Evolutionary conservation across 768 basidiomycete species (phyloP), one percentile per base, ranked within the genome.

Genomic region (Lactarius sp.): DNA sequence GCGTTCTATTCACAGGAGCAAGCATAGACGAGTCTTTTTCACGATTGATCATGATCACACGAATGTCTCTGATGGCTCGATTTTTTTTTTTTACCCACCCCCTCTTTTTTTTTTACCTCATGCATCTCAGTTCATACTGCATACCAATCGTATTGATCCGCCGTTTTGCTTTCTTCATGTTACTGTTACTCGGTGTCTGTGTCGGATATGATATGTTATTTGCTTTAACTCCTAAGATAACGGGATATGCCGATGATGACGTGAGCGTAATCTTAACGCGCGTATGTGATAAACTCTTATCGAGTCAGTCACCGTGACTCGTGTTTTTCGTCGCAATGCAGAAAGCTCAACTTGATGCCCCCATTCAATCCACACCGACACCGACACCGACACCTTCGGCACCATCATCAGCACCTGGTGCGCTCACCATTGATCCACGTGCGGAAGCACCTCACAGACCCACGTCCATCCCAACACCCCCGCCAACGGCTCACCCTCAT

Each of bases 1-100:
- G 36, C 36, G 6, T 44, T 44, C 12, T 14, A 16, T 44, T 44
- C 6, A 16, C 8, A 7, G 10, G 42, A 18, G 18, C 22, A 33
- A 41, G n/a, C 22, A 59, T 64, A 51, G 52, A 53, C 39, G 51
- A 31, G 42, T 18, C 18, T 39, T 27, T 61, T 54, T 58, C 16
- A 60, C 47, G 63, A 54, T 55, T 53, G 39, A 42, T 54, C 3
- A 59, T 27, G 56, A 59, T 58, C 36, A 37, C 31, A 52, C 31
- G 44, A 42, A 46, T 16, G 9, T 51, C 33, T 51, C 41, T 18
- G 6, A 20, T 47, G 39, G 10, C 33, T 22, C 34, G 31, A 4
- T 42, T 56, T 42, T 39, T 20, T 22, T 9, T 22, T 9, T 31
- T 57, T 22, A 33, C 20, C 20, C 56, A 36, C 16, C 31, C 13